Evolutionary conservation across 176 grass and related monocot genomes (phyloP), one percentile per base, ranked within the genome.

Genomic region (Dendrocalamus sinicus): DNA sequence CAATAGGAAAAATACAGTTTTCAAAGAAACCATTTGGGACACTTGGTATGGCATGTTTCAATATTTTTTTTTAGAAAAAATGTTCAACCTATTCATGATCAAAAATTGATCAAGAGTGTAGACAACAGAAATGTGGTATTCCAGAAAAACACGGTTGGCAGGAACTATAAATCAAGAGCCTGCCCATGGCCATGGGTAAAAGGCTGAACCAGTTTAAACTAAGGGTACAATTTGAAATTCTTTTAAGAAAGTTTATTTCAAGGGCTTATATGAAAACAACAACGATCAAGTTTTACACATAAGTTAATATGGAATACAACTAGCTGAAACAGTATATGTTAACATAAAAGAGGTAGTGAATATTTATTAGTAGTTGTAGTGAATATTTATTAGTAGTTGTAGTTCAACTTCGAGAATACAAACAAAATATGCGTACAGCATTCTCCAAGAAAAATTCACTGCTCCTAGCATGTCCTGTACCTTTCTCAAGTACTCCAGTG

Each of bases 401-500:
- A 30, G 26, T 22, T 14, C 50, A 59, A 76, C 35, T n/a, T 75
- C 1, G 0, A 75, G 51, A 40, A 15, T 70, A 11, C 6, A 71
- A 59, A 26, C 32, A 69, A 24, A 62, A 39, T 5, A 3, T 72
- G 51, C 6, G 15, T 9, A 17, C 20, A 30, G 12, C n/a, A 62
- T 26, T 62, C n/a, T 62, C n/a, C 59, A 62, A 62, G n/a, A 26
- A 62, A 60, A 62, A 62, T 12, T 26, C 59, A 62, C 11, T 20
- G 53, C 53, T 24, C 23, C 59, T 26, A 26, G n/a, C 23, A 64
- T 77, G 81, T 35, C 54, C 0, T 45, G 17, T 93, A 98, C 96
- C 96, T 95, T 93, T 81, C 96, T 86, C 84, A 98, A 88, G 79
- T 96, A 90, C 39, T 92, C 94, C 62, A 88, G 74, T 81, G 96